These are phyloP conservation scores for Cladosporium sp. DNA, from an alignment of 2,329 filamentous ascomycete species.

Conservation along the genomic window DNA sequence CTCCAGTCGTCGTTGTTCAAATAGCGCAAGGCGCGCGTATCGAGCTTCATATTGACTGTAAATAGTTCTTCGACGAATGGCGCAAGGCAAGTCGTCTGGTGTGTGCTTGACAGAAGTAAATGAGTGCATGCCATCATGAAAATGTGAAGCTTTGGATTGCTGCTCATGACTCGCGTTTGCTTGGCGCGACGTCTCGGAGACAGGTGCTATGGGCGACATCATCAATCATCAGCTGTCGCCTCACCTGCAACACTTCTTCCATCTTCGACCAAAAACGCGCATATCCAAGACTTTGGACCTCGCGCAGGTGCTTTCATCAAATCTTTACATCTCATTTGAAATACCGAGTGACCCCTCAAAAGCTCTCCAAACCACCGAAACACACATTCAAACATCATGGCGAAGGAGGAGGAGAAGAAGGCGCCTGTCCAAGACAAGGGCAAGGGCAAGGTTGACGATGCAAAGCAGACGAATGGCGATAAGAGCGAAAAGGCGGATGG, in stretches of 20 bases:
- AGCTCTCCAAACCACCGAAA: neutral
- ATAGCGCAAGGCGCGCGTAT: conserved; percentile 89
- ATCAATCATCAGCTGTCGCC: neutral
- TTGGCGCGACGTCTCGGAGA: conserved; percentile 5
- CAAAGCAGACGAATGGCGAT: conserved; percentile 52
- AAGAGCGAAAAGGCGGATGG: conserved; percentile 47
- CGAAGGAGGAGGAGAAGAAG: conserved; percentile 89
- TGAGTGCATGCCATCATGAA: conserved; percentile 1
- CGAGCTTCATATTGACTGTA: conserved; percentile 69
- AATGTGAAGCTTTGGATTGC: conserved; percentile 7
- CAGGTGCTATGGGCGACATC: conserved; percentile 7
- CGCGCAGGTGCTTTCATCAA: neutral
- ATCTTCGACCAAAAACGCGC: neutral
- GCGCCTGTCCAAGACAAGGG: conserved; percentile 70
- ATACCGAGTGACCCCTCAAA: neutral
- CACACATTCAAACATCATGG: conserved; percentile 49
- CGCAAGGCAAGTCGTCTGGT: neutral
- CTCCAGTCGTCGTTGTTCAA: conserved; percentile 90
- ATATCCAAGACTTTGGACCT: too few species aligned
- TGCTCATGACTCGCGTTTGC: conserved; percentile 7
- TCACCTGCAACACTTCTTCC: neutral
- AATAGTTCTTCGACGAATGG: neutral
- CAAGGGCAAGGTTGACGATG: conserved; percentile 79
- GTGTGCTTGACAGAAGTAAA: neutral
- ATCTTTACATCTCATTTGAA: neutral